Evolutionary conservation across 1,284 basidiomycete species (phyloP), one percentile per base, ranked within the genome.

Genomic region (Pseudozyma flocculosa): DNA sequence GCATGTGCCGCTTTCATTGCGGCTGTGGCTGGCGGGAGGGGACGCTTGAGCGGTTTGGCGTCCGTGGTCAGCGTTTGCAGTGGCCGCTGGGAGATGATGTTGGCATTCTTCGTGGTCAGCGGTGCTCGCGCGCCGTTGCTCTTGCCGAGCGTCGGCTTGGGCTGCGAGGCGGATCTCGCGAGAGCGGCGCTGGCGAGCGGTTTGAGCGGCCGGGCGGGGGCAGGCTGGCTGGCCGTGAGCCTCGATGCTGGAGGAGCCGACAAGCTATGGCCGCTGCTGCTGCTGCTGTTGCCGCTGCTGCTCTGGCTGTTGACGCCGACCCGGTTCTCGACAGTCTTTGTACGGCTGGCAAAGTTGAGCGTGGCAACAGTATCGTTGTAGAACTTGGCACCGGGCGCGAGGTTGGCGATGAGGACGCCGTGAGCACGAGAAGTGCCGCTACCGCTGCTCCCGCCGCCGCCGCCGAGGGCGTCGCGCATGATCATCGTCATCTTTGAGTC

Each of bases 401-500:
- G 41, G 41, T 43, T 43, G 41, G 23, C 22, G 23, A 43, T 43
- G 9, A 43, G 41, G 10, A 43, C 39, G 19, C 39, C 39, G 18
- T 40, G 41, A n/a, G 41, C 26, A 4, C 22, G 23, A 4, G 41
- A 43, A 4, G 41, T 26, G 23, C 41, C 23, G 4, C 41, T n/a
- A n/a, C n/a, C n/a, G n/a, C n/a, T n/a, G n/a, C n/a, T n/a, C n/a
- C n/a, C n/a, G n/a, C n/a, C n/a, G n/a, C n/a, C n/a, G n/a, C n/a
- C 41, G n/a, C 22, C 41, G 11, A 43, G 26, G n/a, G 22, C 41
- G 26, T 30, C 41, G 23, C 41, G 41, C 41, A 43, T 43, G 41
- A 43, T 43, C 41, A 43, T 43, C 9, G 41, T 43, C 41, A 43
- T 43, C 26, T 43, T 43, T 4, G n/a, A 18, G 41, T 43, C 41